Percentiles rank a stretch among this genome's conserved stretches.
phyloP scores from a whole-genome alignment of 106 monocot species.

The Dendrobium nobile region DNA sequence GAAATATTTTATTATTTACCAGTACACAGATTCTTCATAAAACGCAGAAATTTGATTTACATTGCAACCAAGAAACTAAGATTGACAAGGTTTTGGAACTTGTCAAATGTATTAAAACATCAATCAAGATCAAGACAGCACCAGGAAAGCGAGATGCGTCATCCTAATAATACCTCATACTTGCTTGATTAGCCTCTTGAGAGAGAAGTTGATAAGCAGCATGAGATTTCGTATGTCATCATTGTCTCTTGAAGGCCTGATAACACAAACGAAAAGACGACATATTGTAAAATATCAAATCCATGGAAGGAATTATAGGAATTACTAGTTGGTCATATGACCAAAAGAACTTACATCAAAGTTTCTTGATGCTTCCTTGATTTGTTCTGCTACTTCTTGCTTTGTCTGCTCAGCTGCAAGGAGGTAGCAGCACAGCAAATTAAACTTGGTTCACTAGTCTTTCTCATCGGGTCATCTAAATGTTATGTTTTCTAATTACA shows the following conservation, averaged over 20 bases:
- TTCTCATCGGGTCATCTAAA: neutral
- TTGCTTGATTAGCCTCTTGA: neutral
- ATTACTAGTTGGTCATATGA: neutral
- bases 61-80: neutral
- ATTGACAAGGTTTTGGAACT: neutral
- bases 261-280: neutral
- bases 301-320: neutral
- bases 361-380: conserved; percentile 24
- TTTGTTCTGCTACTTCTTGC: conserved; percentile 21
- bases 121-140: neutral
- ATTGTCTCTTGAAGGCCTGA: conserved; percentile 9
- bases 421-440: neutral
- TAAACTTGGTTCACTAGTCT: neutral
- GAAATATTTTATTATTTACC: no score
- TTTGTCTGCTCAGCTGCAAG: conserved; percentile 17
- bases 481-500: neutral
- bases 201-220: neutral
- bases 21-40: no score
- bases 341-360: conserved; percentile 13
- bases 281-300: neutral
- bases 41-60: no score
- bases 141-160: neutral
- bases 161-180: neutral
- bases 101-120: neutral
- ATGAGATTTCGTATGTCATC: neutral